Conservation (phyloP, 108 stramenopile genomes). For the Pseudonitzschia pungens region DNA sequence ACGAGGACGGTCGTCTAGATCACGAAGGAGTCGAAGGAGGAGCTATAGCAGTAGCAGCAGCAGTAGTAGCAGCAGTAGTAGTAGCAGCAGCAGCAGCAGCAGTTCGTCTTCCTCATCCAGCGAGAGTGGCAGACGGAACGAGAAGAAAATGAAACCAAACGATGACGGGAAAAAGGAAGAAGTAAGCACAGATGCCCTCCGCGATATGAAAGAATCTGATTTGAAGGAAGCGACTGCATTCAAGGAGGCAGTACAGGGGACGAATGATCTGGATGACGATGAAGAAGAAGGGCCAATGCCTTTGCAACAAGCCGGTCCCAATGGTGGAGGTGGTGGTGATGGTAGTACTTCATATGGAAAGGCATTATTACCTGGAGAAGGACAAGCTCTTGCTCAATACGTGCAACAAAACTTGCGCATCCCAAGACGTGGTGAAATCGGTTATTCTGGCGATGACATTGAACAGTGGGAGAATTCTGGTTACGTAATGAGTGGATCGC, state of each 20-base stretch:
- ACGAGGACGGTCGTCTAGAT: slow-evolving; percentile 2
- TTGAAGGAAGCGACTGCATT: slow-evolving; percentile 67
- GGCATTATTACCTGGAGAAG: slow-evolving; percentile 92
- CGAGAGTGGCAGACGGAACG: slow-evolving; percentile 34
- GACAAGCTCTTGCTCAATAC: slow-evolving; percentile 91
- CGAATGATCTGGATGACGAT: slow-evolving; percentile 45
- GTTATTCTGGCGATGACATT: slow-evolving; percentile 91
- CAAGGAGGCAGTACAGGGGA: slow-evolving; percentile 68
- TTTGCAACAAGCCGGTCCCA: slow-evolving; percentile 41
- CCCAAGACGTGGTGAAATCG: slow-evolving; percentile 98
- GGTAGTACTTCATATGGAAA: slow-evolving; percentile 74
- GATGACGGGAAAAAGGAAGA: slow-evolving; percentile 22
- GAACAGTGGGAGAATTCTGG: slow-evolving; percentile 90
- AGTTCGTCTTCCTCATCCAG: slow-evolving; percentile 67
- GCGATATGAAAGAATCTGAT: slow-evolving; percentile 13
- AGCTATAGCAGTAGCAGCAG: slow-evolving; percentile 24
- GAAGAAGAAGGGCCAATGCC: slow-evolving; percentile 65
- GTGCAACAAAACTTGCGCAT: slow-evolving; percentile 98
- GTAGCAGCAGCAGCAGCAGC: slow-evolving; percentile 52
- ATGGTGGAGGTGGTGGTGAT: slow-evolving; percentile 31
- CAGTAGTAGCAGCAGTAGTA: slow-evolving; percentile 24
- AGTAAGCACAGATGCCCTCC: background rate
- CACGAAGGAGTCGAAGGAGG: slow-evolving; percentile 9
- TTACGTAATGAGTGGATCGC: slow-evolving; percentile 96
- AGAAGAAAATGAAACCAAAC: slow-evolving; percentile 15